Percentiles rank a stretch among this genome's conserved stretches.
These are phyloP conservation scores for Phytophthora citricola DNA, from an alignment of 352 stramenopile genomes.

Conservation along the genomic window DNA sequence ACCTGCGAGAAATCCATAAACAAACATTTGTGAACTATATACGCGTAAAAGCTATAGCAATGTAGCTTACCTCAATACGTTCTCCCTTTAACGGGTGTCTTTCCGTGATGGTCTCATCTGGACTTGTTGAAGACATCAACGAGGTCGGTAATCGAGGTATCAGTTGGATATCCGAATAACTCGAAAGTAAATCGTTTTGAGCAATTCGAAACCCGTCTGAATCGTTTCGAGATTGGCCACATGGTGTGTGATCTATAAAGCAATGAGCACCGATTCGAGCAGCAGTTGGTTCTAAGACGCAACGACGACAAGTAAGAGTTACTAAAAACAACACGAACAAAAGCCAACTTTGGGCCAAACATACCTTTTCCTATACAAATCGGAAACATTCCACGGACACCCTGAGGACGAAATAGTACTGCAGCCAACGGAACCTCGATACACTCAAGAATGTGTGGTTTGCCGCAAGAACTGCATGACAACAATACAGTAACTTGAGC, in stretches of 20 bases:
- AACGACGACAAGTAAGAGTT: background rate
- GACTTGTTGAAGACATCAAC: constrained; percentile 3
- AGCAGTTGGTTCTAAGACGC: background rate
- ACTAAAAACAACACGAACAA: background rate
- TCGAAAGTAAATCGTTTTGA: background rate
- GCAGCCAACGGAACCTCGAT: constrained; percentile 39
- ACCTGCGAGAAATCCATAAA: constrained; percentile 1
- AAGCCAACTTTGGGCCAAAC: background rate
- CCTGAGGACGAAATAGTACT: constrained; percentile 49
- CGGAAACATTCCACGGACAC: constrained; percentile 51
- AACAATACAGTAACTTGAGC: background rate
- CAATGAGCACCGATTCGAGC: constrained; percentile 7
- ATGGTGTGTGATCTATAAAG: constrained; percentile 4
- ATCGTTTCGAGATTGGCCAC: background rate
- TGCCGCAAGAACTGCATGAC: background rate
- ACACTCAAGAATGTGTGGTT: constrained; percentile 29
- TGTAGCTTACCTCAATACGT: background rate
- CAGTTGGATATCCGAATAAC: background rate
- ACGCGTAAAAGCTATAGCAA: too few species aligned
- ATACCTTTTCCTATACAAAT: constrained; percentile 40
- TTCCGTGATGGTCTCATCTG: background rate
- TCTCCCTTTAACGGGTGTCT: background rate
- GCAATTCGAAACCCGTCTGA: background rate
- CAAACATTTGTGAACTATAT: background rate
- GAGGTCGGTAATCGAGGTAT: background rate